These are phyloP conservation scores for Talaromyces amestolkiae DNA, from an alignment of 2,329 filamentous ascomycete genomes.

Conservation along the genomic window DNA sequence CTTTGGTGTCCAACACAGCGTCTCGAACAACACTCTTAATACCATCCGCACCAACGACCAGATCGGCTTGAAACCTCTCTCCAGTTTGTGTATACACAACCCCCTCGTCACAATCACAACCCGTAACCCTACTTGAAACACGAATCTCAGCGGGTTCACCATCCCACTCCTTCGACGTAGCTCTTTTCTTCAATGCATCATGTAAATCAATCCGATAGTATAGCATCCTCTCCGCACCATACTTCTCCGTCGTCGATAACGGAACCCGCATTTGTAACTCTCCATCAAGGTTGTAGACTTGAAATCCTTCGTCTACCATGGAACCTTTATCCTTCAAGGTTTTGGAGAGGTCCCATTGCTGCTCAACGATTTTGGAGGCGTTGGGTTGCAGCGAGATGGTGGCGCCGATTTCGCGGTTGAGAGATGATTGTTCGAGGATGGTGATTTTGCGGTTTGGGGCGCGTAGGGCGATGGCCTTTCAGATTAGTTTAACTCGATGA, in stretches of 20 bases:
- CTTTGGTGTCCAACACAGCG: conserved; percentile 21
- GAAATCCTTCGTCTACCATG: conserved; percentile 27
- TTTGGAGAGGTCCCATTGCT: conserved; percentile 20
- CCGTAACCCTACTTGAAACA: conserved; percentile 20
- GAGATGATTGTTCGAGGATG: conserved; percentile 27
- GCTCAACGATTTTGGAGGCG: conserved; percentile 41
- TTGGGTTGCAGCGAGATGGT: conserved; percentile 40
- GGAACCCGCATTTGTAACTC: conserved; percentile 23
- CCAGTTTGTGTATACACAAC: conserved; percentile 22
- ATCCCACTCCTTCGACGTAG: conserved; percentile 6
- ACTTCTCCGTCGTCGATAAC: conserved; percentile 21
- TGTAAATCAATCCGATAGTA: conserved; percentile 29
- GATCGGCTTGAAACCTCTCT: conserved; percentile 23
- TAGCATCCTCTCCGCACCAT: conserved; percentile 24
- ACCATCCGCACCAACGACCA: conserved; percentile 33
- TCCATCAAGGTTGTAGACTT: conserved; percentile 27
- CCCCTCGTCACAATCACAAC: conserved; percentile 15
- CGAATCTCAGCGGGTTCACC: conserved; percentile 23
- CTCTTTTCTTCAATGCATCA: conserved; percentile 23
- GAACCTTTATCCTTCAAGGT: conserved; percentile 15
- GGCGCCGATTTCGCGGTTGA: conserved; percentile 31
- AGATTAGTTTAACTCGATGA: not conserved
- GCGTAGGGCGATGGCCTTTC: conserved; percentile 16
- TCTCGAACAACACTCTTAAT: conserved; percentile 28
- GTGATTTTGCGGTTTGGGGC: conserved; percentile 24